Evolutionary conservation across 2,329 filamentous ascomycete genomes (phyloP), one percentile per base, ranked within the genome.

Genomic region (Alternaria consortialis): DNA sequence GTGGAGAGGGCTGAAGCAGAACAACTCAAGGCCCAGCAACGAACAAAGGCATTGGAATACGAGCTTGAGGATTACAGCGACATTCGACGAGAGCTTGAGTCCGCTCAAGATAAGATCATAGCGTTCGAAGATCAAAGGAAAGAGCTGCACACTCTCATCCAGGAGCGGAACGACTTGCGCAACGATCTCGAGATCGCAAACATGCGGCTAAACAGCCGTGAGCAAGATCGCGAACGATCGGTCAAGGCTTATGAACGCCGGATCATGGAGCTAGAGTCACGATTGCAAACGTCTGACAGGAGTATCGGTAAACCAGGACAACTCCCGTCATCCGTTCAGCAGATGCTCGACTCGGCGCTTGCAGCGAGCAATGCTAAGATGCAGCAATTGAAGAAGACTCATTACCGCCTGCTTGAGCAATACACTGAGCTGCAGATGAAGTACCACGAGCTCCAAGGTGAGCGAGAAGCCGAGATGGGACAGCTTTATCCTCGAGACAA

Each of bases 1-100:
- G 83, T 94, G 0, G 87, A 90, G 37, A 86, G 88, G 32, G 87
- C 86, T 0, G 91, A 95, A 77, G 87, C 89, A 6, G 87, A 88
- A 60, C 90, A 92, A 70, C 58, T 77, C 31, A 74, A 71, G 34
- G 76, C 76, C 11, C 85, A 86, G n/a, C 83, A 84, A 15, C 84
- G 85, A 20, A 83, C 91, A 62, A 84, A 87, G 34, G 75, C 76
- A 5, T 67, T 78, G 2, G 85, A 88, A 47, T 86, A 86, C 56
- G 88, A 92, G 70, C 86, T 87, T 42, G 85, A 85, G 44, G 88
- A 92, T 68, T 80, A 85, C 34, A 86, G 88, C 60, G 71, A 67
- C 31, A 48, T 76, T 32, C 68, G 66, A 17, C 66, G 68, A 36
- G 74, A 79, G 44, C 71, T 77, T n/a, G 73, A 76, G 29, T 62